A percentile compares a stretch with the other conserved stretches of the same genome.
These are phyloP conservation scores for Podila epigama DNA, from an alignment of 192 early-diverging fungal species.

Conservation along the genomic window DNA sequence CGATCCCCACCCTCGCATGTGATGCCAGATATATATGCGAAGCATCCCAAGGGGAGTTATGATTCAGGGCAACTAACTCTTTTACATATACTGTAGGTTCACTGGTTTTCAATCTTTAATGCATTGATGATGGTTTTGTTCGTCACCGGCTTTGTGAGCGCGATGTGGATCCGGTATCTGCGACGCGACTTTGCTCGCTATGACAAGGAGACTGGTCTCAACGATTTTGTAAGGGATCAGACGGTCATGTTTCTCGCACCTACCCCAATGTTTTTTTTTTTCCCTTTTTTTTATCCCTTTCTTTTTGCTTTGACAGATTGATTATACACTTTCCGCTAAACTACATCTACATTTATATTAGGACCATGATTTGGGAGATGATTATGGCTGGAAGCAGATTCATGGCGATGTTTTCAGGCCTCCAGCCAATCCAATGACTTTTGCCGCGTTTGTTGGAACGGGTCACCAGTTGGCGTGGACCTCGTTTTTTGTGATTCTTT, in stretches of 20 bases:
- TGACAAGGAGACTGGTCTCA: slow-evolving; percentile 69
- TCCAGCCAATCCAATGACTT: slow-evolving; percentile 65
- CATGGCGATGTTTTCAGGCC: slow-evolving; percentile 88
- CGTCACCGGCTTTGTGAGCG: slow-evolving; percentile 75
- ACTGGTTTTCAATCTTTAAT: slow-evolving; percentile 86
- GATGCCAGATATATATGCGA: too few relatives aligned
- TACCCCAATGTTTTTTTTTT: too few relatives aligned
- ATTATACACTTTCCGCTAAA: neutral
- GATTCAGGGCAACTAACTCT: too few relatives aligned
- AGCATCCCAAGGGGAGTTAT: too few relatives aligned
- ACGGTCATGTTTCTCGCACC: neutral
- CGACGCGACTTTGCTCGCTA: slow-evolving; percentile 80
- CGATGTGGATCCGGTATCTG: slow-evolving; percentile 77
- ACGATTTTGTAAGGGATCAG: slow-evolving; percentile 65
- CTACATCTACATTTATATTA: slow-evolving; percentile 17
- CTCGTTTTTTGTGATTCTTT: slow-evolving; percentile 60
- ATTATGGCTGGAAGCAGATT: slow-evolving; percentile 91
- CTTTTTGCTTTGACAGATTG: too few relatives aligned
- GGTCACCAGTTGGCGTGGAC: slow-evolving; percentile 65
- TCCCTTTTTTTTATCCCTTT: too few relatives aligned
- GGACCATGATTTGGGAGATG: slow-evolving; percentile 79
- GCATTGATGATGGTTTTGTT: slow-evolving; percentile 86
- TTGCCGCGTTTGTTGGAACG: slow-evolving; percentile 76
- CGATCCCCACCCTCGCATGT: too few relatives aligned
- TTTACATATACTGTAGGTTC: slow-evolving; percentile 57